Evolutionary conservation across 305 asterid genomes (phyloP), one percentile per base, ranked within the genome.

Genomic region (Fraxinus angustifolia): DNA sequence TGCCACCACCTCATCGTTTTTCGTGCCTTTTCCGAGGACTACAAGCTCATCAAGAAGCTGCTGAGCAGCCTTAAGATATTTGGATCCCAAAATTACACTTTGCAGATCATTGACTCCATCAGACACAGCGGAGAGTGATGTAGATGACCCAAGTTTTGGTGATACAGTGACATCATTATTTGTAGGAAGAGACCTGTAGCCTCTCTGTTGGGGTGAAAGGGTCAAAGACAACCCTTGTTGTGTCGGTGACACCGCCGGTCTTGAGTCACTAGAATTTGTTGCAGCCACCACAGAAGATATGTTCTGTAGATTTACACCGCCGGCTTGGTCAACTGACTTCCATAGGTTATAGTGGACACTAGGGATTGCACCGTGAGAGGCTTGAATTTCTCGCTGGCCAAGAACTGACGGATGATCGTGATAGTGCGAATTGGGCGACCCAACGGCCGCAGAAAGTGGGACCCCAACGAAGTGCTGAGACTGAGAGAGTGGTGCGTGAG

Each of bases 11-110:
- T 12, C 38, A 16, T 75, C 85, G 34, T 14, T 10, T 35, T 82
- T 60, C 8, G 53, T 35, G 14, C 38, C 84, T 67, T 90, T 84
- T 56, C 87, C 92, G 34, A 91, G 90, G 40, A 60, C 85, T 17
- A 83, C 93, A 56, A 93, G 88, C 78, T 93, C 96, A 26, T 91
- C 92, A 0, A 93, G 85, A 45, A 93, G 91, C 78, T 88, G 85
- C 71, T 90, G 96, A n/a, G 93, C 90, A 19, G 89, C 91, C 82
- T 87, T 90, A 0, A 93, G 84, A 83, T 89, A 93, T 76, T 89
- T 93, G 4, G 96, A 91, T 28, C 91, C 89, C 75, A 86, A 34
- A 26, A 89, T 80, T 31, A 83, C 84, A 76, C 87, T 76, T 31
- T 83, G 86, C 82, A 79, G 40, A 17, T 81, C 67, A 36, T 78